These are phyloP conservation scores for Pholiota molesta DNA, from an alignment of 768 basidiomycete genomes.

Conservation along the genomic window DNA sequence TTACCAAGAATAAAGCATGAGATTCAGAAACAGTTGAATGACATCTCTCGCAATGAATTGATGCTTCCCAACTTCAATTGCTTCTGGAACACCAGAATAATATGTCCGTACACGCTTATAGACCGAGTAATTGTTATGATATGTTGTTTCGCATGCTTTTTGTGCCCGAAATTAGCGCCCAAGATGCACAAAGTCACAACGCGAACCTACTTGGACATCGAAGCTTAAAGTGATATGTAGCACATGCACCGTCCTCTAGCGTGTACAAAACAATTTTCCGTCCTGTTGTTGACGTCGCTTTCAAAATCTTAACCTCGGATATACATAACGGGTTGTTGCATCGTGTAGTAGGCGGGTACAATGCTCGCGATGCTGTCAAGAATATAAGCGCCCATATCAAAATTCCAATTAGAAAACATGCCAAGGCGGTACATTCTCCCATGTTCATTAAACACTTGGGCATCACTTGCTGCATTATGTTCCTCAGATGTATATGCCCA, in stretches of 20 bases:
- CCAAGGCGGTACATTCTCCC: constrained; percentile 4
- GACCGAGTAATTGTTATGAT: constrained; percentile 30
- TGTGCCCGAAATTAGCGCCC: not conserved
- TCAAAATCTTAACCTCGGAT: constrained; percentile 5
- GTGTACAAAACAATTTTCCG: constrained; percentile 18
- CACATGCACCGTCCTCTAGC: constrained; percentile 15
- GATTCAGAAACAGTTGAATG: constrained; percentile 23
- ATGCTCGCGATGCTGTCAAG: constrained; percentile 6
- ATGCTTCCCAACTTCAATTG: constrained; percentile 31
- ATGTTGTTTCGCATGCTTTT: constrained; percentile 25
- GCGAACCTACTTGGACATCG: constrained; percentile 3
- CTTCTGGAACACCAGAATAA: constrained; percentile 23
- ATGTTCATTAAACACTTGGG: constrained; percentile 7
- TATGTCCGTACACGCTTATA: constrained; percentile 20
- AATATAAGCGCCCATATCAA: not conserved
- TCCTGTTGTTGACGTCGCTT: not conserved
- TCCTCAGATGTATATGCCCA: not conserved
- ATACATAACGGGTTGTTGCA: constrained; percentile 10
- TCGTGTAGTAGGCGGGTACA: constrained; percentile 11
- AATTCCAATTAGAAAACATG: not conserved
- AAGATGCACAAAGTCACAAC: not conserved
- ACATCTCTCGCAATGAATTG: constrained; percentile 26
- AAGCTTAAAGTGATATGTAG: constrained; percentile 16
- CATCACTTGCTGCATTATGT: constrained; percentile 4
- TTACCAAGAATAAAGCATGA: constrained; percentile 28